Percentiles rank a stretch among this genome's conserved stretches.
phyloP scores from a whole-genome alignment of 2,329 filamentous ascomycete genomes.

The Colletotrichum melonis region DNA sequence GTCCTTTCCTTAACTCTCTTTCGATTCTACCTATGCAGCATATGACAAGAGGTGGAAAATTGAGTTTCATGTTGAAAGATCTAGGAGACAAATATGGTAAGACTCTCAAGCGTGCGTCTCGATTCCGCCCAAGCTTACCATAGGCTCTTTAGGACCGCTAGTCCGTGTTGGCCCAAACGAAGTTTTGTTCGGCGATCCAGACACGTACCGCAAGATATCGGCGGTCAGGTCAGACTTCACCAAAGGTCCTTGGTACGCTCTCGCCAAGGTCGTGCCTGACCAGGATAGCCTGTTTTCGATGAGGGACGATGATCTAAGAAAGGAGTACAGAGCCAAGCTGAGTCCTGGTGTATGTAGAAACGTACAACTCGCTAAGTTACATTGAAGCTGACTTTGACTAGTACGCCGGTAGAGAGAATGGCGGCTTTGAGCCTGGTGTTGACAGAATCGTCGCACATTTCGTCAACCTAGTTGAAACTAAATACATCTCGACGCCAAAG shows the following conservation, averaged over 20 bases:
- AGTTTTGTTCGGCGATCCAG: constrained; percentile 36
- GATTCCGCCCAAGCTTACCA: constrained; percentile 32
- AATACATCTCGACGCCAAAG: constrained; percentile 13
- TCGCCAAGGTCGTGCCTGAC: constrained; percentile 29
- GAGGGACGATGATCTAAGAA: constrained; percentile 34
- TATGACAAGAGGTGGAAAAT: constrained; percentile 16
- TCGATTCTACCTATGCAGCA: constrained; percentile 45
- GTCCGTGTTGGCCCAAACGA: constrained; percentile 37
- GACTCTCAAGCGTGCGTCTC: not conserved
- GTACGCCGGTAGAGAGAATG: constrained; percentile 32
- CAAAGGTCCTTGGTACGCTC: constrained; percentile 35
- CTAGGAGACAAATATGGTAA: constrained; percentile 26
- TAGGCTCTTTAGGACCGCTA: constrained; percentile 38
- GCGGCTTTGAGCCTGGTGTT: constrained; percentile 21
- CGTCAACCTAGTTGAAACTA: constrained; percentile 22
- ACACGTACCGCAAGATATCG: constrained; percentile 21
- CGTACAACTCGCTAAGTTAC: not conserved
- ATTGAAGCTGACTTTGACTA: not conserved
- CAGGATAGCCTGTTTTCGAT: constrained; percentile 35
- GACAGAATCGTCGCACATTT: constrained; percentile 22
- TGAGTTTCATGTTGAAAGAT: constrained; percentile 24
- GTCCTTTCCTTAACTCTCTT: constrained; percentile 44
- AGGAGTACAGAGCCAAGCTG: constrained; percentile 34
- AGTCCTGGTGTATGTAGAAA: constrained; percentile 22
- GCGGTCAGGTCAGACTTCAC: constrained; percentile 31